Percentiles rank a stretch among this genome's conserved stretches.
These are phyloP conservation scores for Aspergillus hancockii DNA, from an alignment of 495 filamentous ascomycete genomes.

Conservation along the genomic window DNA sequence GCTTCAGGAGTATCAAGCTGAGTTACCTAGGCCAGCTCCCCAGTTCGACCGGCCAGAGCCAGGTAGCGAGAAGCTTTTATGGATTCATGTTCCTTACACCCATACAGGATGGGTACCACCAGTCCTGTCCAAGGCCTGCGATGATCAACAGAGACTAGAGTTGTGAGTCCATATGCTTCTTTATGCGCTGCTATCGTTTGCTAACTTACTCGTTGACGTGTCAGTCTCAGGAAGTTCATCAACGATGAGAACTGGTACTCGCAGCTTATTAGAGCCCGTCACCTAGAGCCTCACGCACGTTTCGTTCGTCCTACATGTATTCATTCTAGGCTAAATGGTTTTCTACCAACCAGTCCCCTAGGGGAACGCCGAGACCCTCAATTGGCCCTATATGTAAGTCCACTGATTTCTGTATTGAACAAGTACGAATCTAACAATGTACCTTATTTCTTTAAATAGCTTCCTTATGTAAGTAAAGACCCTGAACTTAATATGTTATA, in stretches of 20 bases:
- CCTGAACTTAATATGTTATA: slow-evolving; percentile 3
- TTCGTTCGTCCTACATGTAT: slow-evolving; percentile 46
- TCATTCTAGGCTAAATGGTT: slow-evolving; percentile 32
- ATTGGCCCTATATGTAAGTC: slow-evolving; percentile 45
- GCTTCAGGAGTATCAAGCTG: slow-evolving; percentile 25
- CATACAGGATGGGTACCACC: slow-evolving; percentile 65
- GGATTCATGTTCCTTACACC: slow-evolving; percentile 68
- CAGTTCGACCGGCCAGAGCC: slow-evolving; percentile 43
- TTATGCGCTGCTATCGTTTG: not conserved
- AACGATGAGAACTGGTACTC: slow-evolving; percentile 47
- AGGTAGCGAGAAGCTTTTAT: slow-evolving; percentile 54
- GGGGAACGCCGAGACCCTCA: slow-evolving; percentile 33
- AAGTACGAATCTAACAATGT: not conserved
- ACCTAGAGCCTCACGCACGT: slow-evolving; percentile 47
- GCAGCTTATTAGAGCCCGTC: slow-evolving; percentile 46
- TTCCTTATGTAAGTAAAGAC: slow-evolving; percentile 7
- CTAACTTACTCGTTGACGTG: not conserved
- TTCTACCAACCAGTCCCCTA: slow-evolving; percentile 23
- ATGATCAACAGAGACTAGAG: slow-evolving; percentile 30
- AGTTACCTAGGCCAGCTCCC: slow-evolving; percentile 32
- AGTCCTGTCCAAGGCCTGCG: slow-evolving; percentile 23
- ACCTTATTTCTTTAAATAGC: not conserved
- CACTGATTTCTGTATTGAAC: not conserved
- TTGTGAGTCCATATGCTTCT: slow-evolving; percentile 23
- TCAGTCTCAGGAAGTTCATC: slow-evolving; percentile 53